phyloP scores from a whole-genome alignment of 2,329 filamentous ascomycete species.

The Apiospora phragmitis region DNA sequence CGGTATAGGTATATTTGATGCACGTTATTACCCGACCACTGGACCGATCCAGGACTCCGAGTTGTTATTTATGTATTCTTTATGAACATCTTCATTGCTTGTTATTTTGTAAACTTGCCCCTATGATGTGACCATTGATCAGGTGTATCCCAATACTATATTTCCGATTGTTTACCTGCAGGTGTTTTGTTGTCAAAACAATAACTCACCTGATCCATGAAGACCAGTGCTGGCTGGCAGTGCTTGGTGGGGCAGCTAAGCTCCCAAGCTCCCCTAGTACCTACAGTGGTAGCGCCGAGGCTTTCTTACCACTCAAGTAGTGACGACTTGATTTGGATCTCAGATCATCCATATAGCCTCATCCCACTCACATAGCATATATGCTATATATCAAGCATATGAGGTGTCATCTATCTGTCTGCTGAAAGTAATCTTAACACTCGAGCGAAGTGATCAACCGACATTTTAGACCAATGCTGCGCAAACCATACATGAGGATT shows the following conservation, averaged over 20 bases:
- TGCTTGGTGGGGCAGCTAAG: background rate
- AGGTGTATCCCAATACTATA: too few relatives aligned
- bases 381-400: background rate
- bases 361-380: background rate
- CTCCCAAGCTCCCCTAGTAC: background rate
- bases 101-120: too few relatives aligned
- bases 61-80: background rate
- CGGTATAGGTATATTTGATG: too few relatives aligned
- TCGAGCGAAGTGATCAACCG: background rate
- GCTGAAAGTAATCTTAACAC: background rate
- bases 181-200: too few relatives aligned
- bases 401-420: background rate
- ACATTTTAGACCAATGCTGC: conserved; percentile 40
- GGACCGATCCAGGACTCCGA: background rate
- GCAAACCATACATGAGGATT: conserved; percentile 78
- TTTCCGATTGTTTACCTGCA: too few relatives aligned
- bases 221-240: too few relatives aligned
- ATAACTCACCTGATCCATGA: too few relatives aligned
- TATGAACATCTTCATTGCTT: too few relatives aligned
- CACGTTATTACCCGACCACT: background rate
- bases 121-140: too few relatives aligned
- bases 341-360: background rate
- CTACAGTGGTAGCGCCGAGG: background rate
- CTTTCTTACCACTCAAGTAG: background rate
- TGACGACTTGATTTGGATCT: conserved; percentile 2